Evolutionary conservation across 1,139 yeast species (phyloP).

Genomic region (Pichia sp.): DNA sequence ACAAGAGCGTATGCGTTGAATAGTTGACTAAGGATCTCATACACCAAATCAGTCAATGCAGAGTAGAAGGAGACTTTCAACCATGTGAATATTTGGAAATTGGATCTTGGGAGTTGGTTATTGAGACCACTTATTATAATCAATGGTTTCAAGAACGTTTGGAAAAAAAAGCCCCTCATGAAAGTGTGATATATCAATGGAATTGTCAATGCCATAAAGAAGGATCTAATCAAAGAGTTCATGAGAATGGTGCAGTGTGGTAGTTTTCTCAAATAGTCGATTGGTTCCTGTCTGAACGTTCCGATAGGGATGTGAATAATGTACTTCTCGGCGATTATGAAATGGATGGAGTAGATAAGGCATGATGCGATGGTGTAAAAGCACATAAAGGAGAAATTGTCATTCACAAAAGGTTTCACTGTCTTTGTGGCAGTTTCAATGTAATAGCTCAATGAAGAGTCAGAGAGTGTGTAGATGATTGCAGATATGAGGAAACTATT

Average conservation of each 20-base stretch:
- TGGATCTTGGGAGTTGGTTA: slow-evolving; percentile 31
- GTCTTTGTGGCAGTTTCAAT: slow-evolving; percentile 35
- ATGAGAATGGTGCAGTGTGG: slow-evolving; percentile 10
- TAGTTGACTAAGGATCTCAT: slow-evolving; percentile 59
- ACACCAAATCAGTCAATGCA: slow-evolving; percentile 30
- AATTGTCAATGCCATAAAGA: slow-evolving; percentile 34
- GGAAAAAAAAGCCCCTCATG: slow-evolving; percentile 26
- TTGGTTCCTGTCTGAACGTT: slow-evolving; percentile 36
- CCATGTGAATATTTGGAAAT: slow-evolving; percentile 34
- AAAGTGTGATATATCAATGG: slow-evolving; percentile 43
- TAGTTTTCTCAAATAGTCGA: slow-evolving; percentile 19
- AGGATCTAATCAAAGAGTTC: slow-evolving; percentile 20
- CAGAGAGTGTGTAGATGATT: slow-evolving; percentile 29
- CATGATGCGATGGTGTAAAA: slow-evolving; percentile 31
- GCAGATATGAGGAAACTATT: slow-evolving; percentile 34
- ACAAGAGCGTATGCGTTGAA: slow-evolving; percentile 70
- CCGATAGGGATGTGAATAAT: slow-evolving; percentile 47
- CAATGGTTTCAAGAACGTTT: slow-evolving; percentile 9
- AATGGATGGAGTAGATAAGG: slow-evolving; percentile 45
- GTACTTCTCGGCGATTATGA: slow-evolving; percentile 53
- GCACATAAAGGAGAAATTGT: slow-evolving; percentile 51
- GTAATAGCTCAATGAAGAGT: slow-evolving; percentile 21
- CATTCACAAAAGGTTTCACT: slow-evolving; percentile 53
- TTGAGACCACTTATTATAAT: slow-evolving; percentile 26
- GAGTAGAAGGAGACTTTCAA: slow-evolving; percentile 34